Evolutionary conservation across 805 yeast species (phyloP), one percentile per base, ranked within the genome.

Genomic region (Nakazawaea siamensis): DNA sequence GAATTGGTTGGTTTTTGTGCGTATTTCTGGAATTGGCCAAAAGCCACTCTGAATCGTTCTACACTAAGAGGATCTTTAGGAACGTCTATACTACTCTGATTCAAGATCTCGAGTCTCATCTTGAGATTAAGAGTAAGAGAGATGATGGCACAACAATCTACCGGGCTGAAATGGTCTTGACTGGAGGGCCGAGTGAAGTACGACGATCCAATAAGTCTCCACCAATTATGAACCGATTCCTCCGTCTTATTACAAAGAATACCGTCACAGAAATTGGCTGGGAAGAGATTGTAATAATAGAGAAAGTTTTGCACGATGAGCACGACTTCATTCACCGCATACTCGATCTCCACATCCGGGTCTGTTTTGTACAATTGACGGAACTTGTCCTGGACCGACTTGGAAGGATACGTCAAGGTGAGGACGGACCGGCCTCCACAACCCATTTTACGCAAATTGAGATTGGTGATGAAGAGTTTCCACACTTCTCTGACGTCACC

Each of bases 391-490:
- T 76, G 82, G 6, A 79, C 72, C 0, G 95, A 82, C 46, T 76
- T 84, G 0, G 94, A 62, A 0, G 95, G 85, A 20, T 65, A 64
- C n/a, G 77, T 66, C 10, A 83, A 64, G 23, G 86, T 57, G 30
- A 87, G 64, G 0, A 87, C 80, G 0, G 95, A 76, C 40, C 98
- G 64, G 8, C 97, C 94, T 35, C 86, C 81, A 55, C 97, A 90
- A 16, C 78, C 76, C 34, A 87, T 54, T 46, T 84, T 72, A 44
- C 81, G 73, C 47, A 92, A 60, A 55, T 87, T 78, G 36, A 83
- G 77, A 51, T 87, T 88, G 8, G 84, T 74, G 33, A 72, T 69
- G 50, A 84, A 90, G 29, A 61, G 56, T 15, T 64, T 63, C 64
- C 79, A 73, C 2, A 73, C 62, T 0, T 62, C 56, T 19, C 69